These are phyloP conservation scores for Parachaetomium inaequale DNA, from an alignment of 495 filamentous ascomycete genomes.

Conservation along the genomic window DNA sequence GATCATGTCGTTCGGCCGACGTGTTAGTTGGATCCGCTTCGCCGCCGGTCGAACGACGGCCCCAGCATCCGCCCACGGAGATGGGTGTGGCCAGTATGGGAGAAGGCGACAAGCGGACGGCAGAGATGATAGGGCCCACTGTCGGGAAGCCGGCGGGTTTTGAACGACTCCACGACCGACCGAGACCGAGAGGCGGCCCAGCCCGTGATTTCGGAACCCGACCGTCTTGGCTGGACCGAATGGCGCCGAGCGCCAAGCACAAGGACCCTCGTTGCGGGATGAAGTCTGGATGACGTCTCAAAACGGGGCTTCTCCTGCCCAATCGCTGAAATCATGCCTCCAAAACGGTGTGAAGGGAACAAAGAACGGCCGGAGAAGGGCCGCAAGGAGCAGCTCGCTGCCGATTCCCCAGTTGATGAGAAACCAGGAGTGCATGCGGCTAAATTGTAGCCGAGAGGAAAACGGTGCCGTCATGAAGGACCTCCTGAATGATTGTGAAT, in stretches of 20 bases:
- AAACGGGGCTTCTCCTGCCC: not conserved
- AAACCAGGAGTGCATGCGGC: conserved; percentile 22
- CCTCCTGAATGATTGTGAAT: not conserved
- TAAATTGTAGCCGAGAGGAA: conserved; percentile 21
- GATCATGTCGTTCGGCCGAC: no score
- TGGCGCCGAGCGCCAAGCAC: conserved; percentile 5
- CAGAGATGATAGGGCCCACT: not conserved
- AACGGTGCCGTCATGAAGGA: conserved; percentile 3
- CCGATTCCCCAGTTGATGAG: not conserved
- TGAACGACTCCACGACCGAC: conserved; percentile 8
- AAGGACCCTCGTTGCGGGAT: no score
- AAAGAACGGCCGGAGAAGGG: conserved; percentile 37
- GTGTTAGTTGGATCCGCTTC: not conserved
- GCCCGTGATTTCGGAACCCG: conserved; percentile 8
- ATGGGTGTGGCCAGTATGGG: not conserved
- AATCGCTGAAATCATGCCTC: not conserved
- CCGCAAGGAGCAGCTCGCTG: conserved; percentile 23
- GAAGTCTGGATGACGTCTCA: not conserved
- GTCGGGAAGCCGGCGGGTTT: conserved; percentile 10
- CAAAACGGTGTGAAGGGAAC: conserved; percentile 10
- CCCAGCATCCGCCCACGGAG: not conserved
- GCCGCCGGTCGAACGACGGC: no score
- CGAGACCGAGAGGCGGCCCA: conserved; percentile 16
- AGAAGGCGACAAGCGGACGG: not conserved
- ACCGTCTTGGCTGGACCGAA: not conserved